Percentiles rank a stretch among this genome's conserved stretches.
phyloP scores from a whole-genome alignment of 352 stramenopile species.

The Phytopythium boreale region DNA sequence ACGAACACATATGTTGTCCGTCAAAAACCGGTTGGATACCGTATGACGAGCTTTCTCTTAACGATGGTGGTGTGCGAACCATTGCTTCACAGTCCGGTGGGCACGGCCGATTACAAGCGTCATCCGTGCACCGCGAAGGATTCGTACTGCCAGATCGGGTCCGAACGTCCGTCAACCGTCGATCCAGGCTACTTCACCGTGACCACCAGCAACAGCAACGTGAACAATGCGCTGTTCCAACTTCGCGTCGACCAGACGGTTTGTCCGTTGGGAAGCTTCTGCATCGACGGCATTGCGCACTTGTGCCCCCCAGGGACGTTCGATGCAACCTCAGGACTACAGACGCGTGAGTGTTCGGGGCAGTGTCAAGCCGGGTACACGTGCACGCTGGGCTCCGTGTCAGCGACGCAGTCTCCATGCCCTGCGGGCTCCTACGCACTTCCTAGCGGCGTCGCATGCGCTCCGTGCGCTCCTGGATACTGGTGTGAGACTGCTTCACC shows the following conservation, averaged over 20 bases:
- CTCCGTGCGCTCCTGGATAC: conserved; percentile 51
- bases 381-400: conserved; percentile 42
- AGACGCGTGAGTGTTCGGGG: conserved; percentile 39
- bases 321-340: conserved; percentile 39
- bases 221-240: conserved; percentile 14
- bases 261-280: conserved; percentile 63
- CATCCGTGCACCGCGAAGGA: conserved; percentile 32
- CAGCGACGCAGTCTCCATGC: conserved; percentile 41
- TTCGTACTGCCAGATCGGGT: conserved; percentile 50
- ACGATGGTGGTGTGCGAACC: neutral
- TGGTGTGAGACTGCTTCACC: conserved; percentile 46
- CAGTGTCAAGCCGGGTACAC: conserved; percentile 55
- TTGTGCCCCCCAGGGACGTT: conserved; percentile 55
- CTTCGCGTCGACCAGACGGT: conserved; percentile 45
- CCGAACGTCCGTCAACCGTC: conserved; percentile 29
- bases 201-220: conserved; percentile 8
- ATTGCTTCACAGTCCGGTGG: conserved; percentile 28
- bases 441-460: conserved; percentile 47
- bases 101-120: conserved; percentile 33
- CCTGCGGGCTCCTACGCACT: conserved; percentile 49
- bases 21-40: too few relatives aligned
- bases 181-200: conserved; percentile 47
- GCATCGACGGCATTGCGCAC: conserved; percentile 42
- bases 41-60: conserved; percentile 1
- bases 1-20: conserved; percentile 3